Evolutionary conservation across 805 yeast species (phyloP).

Genomic region (Barnettozyma pratensis): DNA sequence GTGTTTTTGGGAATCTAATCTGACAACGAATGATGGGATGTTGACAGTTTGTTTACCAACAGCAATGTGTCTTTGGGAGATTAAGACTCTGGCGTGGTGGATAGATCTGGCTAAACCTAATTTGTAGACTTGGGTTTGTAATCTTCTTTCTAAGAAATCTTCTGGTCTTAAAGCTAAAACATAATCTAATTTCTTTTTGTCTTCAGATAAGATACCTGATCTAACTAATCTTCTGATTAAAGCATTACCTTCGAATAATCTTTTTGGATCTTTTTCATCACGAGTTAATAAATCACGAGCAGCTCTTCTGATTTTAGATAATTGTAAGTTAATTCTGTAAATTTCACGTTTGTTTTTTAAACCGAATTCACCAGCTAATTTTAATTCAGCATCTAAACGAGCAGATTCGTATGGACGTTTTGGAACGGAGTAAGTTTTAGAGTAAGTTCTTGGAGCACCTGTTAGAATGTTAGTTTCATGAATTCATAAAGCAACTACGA

Average conservation of each 20-base stretch:
- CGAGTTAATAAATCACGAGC: conserved; percentile 99
- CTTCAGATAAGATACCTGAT: conserved; percentile 98
- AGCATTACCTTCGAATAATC: conserved; percentile 99
- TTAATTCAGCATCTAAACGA: conserved; percentile 98
- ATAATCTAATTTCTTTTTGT: conserved; percentile 99
- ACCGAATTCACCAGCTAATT: conserved; percentile 99
- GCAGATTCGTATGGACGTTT: conserved; percentile 99
- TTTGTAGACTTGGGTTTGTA: conserved; percentile 99
- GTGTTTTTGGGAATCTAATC: conserved; percentile 99
- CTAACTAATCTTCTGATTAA: conserved; percentile 99
- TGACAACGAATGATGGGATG: conserved; percentile 99
- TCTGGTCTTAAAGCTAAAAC: conserved; percentile 96
- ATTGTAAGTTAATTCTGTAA: conserved; percentile 99
- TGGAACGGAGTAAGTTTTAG: conserved; percentile 99
- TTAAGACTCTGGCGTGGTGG: conserved; percentile 99
- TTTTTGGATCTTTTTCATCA: conserved; percentile 99
- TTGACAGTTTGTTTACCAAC: conserved; percentile 99
- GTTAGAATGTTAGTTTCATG: conserved; percentile 14
- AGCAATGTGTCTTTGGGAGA: conserved; percentile 98
- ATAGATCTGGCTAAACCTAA: conserved; percentile 98
- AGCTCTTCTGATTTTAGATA: conserved; percentile 99
- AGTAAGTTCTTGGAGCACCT: conserved; percentile 99
- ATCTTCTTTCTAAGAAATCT: conserved; percentile 99
- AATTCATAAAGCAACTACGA: not conserved
- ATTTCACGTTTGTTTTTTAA: conserved; percentile 99